These are phyloP conservation scores for Cladophialophora immunda DNA, from an alignment of 2,329 filamentous ascomycete species.

Conservation along the genomic window DNA sequence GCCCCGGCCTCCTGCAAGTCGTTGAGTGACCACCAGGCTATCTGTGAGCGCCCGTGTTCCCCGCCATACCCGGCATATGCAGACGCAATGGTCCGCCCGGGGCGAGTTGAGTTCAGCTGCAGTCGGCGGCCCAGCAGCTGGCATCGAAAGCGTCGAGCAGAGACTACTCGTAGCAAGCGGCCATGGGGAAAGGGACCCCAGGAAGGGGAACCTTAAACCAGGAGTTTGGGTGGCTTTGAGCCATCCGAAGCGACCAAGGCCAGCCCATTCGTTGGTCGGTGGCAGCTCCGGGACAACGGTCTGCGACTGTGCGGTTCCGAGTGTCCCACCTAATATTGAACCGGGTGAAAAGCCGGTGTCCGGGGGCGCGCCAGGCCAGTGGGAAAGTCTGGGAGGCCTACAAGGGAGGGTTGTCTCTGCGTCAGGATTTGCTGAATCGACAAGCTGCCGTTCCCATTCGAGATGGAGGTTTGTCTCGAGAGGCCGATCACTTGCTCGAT, in stretches of 20 bases:
- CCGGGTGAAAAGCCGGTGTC: conserved; percentile 10
- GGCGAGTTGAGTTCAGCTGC: not conserved
- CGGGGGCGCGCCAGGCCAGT: conserved; percentile 1
- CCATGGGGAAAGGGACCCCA: conserved; percentile 1
- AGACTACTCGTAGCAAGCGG: not conserved
- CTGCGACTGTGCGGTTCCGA: conserved; percentile 13
- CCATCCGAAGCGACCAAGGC: conserved; percentile 6
- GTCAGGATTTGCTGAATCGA: conserved; percentile 14
- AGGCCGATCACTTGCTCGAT: conserved; percentile 13
- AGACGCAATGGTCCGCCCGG: conserved; percentile 14
- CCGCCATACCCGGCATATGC: conserved; percentile 17
- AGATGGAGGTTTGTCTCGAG: conserved; percentile 1
- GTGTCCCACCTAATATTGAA: conserved; percentile 3
- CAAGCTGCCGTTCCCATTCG: conserved; percentile 11
- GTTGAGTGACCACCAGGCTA: not conserved
- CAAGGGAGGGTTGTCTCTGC: not conserved
- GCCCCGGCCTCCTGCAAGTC: not conserved
- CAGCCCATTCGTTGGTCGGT: not conserved
- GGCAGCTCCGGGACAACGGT: conserved; percentile 10
- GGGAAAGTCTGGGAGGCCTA: not conserved
- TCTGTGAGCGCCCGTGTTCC: conserved; percentile 1
- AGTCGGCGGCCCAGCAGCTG: conserved; percentile 15
- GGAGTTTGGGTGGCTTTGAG: not conserved
- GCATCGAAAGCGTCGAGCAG: not conserved
- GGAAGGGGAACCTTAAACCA: conserved; percentile 8